A percentile compares a stretch with the other conserved stretches of the same genome.
Evolutionary conservation across 2,329 filamentous ascomycete genomes (phyloP).

Genomic region (Fusarium coicis): DNA sequence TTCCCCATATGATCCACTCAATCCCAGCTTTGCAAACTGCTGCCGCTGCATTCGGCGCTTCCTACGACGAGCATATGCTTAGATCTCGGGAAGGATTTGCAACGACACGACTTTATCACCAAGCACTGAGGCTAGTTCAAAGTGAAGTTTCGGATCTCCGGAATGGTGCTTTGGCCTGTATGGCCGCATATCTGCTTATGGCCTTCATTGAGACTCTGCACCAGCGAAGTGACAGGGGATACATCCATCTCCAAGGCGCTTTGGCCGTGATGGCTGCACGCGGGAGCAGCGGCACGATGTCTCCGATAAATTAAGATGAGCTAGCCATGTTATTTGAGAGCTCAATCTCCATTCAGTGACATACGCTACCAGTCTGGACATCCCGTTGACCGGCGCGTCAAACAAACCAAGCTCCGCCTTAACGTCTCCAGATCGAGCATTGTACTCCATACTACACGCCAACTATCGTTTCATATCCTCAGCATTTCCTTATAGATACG

Average conservation of each 20-base stretch:
- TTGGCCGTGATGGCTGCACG: slow-evolving; percentile 1
- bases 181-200: slow-evolving; percentile 20
- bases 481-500: slow-evolving; percentile 7
- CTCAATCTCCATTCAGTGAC: slow-evolving; percentile 26
- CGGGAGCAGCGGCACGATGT: accelerated
- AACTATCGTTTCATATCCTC: slow-evolving; percentile 11
- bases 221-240: slow-evolving; percentile 17
- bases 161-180: neutral
- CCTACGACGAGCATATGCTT: slow-evolving; percentile 19
- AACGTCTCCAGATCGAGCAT: neutral
- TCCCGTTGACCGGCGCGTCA: neutral
- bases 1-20: slow-evolving; percentile 26
- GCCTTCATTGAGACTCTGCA: slow-evolving; percentile 10
- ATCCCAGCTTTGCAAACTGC: slow-evolving; percentile 18
- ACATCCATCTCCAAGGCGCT: slow-evolving; percentile 17
- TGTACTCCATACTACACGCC: neutral
- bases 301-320: neutral
- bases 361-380: slow-evolving; percentile 1
- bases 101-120: slow-evolving; percentile 1
- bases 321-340: slow-evolving; percentile 7
- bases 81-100: neutral
- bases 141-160: neutral
- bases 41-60: slow-evolving; percentile 20
- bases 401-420: neutral
- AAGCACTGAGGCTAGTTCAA: slow-evolving; percentile 7